Evolutionary conservation across 495 filamentous ascomycete species (phyloP).

Genomic region (Xanthoparmelia taractica): DNA sequence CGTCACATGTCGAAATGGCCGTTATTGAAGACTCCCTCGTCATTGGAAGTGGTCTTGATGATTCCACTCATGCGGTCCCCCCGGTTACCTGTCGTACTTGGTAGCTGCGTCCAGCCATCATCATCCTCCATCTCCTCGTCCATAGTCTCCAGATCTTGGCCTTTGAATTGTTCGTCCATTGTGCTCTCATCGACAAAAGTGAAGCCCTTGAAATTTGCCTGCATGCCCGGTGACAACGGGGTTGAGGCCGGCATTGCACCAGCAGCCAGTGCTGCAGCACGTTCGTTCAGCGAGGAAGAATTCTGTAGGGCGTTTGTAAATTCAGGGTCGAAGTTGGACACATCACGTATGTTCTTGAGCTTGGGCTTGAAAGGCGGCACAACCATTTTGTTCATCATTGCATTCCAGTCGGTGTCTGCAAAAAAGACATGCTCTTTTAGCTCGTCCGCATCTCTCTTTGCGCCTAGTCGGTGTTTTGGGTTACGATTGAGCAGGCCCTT

Average conservation of each 20-base stretch:
- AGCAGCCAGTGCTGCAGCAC: constrained; percentile 68
- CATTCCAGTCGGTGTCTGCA: constrained; percentile 84
- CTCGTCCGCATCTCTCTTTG: constrained; percentile 85
- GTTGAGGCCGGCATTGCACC: constrained; percentile 72
- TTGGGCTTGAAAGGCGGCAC: constrained; percentile 98
- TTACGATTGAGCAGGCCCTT: constrained; percentile 96
- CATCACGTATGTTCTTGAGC: constrained; percentile 88
- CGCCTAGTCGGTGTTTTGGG: constrained; percentile 88
- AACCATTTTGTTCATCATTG: constrained; percentile 76
- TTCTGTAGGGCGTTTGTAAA: constrained; percentile 90
- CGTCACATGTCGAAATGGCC: constrained; percentile 62
- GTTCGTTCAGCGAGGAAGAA: constrained; percentile 78
- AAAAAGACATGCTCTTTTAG: constrained; percentile 94
- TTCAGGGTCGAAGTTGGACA: constrained; percentile 96
- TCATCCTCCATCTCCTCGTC: constrained; percentile 60
- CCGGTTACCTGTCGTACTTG: constrained; percentile 38
- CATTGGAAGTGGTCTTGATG: constrained; percentile 57
- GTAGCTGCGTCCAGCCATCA: constrained; percentile 39
- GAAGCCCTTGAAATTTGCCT: constrained; percentile 97
- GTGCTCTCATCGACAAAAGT: constrained; percentile 97
- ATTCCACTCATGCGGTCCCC: constrained; percentile 67
- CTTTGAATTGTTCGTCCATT: constrained; percentile 80
- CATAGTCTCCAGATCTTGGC: constrained; percentile 54
- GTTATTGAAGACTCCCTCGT: constrained; percentile 63
- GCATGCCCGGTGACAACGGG: constrained; percentile 85